phyloP scores from a whole-genome alignment of 2,329 filamentous ascomycete genomes.

The Colletotrichum ledebouriae region DNA sequence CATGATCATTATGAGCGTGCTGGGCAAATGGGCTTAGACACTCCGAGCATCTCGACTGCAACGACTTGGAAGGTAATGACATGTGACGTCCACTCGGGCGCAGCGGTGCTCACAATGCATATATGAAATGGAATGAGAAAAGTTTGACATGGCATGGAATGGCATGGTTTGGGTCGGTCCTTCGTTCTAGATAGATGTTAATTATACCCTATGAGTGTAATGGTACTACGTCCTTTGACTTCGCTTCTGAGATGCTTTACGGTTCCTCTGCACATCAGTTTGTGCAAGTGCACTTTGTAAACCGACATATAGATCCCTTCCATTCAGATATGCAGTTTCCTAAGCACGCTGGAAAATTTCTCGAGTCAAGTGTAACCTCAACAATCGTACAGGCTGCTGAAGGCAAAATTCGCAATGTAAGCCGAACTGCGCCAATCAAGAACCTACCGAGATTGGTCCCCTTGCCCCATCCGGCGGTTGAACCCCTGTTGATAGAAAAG shows the following conservation, averaged over 20 bases:
- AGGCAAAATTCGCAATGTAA: too few relatives aligned
- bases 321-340: too few relatives aligned
- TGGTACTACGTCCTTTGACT: conserved; percentile 10
- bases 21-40: conserved; percentile 79
- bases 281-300: too few relatives aligned
- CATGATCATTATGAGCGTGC: conserved; percentile 76
- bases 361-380: too few relatives aligned
- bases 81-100: neutral
- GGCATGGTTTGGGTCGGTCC: conserved; percentile 20
- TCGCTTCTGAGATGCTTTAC: neutral
- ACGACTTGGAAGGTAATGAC: conserved; percentile 18
- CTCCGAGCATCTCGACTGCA: neutral
- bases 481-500: too few relatives aligned
- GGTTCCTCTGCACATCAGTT: too few relatives aligned
- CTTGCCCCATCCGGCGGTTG: too few relatives aligned
- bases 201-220: conserved; percentile 37
- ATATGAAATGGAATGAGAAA: neutral
- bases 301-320: too few relatives aligned
- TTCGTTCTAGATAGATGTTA: conserved; percentile 31
- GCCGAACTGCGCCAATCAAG: too few relatives aligned
- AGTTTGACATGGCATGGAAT: conserved; percentile 1
- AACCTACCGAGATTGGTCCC: too few relatives aligned
- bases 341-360: too few relatives aligned
- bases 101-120: neutral
- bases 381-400: too few relatives aligned